Conservation (phyloP, 1,284 basidiomycete genomes). For the Ceratobasidium sp. region DNA sequence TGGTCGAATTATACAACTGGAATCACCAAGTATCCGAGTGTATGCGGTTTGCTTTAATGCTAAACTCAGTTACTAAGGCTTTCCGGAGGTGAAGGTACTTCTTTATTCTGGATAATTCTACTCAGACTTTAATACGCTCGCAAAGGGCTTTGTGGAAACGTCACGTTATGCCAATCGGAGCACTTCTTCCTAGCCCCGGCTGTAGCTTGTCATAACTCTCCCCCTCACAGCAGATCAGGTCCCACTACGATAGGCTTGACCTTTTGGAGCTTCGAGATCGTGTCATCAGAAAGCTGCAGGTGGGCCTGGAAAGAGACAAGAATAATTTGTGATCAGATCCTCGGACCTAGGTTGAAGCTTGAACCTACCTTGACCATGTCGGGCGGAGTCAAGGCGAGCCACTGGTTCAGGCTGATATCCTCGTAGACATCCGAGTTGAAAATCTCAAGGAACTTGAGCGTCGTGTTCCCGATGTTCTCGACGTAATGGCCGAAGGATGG, state of each 20-base stretch:
- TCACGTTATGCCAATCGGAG: no score
- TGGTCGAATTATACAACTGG: no score
- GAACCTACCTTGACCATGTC: background rate
- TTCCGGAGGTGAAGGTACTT: no score
- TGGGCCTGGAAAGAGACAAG: constrained; percentile 58
- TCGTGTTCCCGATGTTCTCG: constrained; percentile 52
- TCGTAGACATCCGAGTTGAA: constrained; percentile 68
- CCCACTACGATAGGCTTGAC: constrained; percentile 67
- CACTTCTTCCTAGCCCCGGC: no score
- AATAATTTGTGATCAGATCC: background rate
- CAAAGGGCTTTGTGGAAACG: no score
- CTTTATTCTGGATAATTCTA: no score
- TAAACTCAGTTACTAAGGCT: no score
- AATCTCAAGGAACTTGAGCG: constrained; percentile 73
- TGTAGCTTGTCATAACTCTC: no score
- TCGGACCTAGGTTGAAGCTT: background rate
- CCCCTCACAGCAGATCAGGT: constrained; percentile 42
- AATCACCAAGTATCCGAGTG: no score
- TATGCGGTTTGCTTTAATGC: no score
- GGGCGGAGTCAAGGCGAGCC: constrained; percentile 65
- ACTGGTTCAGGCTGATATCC: constrained; percentile 72
- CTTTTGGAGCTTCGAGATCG: constrained; percentile 67
- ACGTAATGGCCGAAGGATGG: constrained; percentile 73
- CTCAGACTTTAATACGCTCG: no score
- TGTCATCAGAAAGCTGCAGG: constrained; percentile 66